Evolutionary conservation across 2,329 filamentous ascomycete species (phyloP), one percentile per base, ranked within the genome.

Genomic region (Penicillium sp.): DNA sequence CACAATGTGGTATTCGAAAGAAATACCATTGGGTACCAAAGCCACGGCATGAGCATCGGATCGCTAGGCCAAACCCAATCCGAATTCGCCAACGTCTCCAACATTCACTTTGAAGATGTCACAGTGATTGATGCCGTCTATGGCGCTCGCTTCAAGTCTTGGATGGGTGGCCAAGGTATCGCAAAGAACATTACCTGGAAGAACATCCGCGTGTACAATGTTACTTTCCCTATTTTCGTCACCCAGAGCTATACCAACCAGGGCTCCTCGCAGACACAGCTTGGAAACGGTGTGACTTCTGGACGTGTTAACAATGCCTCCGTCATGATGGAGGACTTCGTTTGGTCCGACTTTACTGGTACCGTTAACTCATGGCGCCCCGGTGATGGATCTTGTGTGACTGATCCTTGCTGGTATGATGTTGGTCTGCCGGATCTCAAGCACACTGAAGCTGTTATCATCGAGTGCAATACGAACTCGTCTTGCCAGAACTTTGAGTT

Each of bases 201-300:
- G 51, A 77, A 79, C 57, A 76, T 79, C 52, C 64, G 74, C 6
- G 60, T 73, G 13, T 74, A 74, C 61, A 80, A 79, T 55, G 78
- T 79, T 29, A 74, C 77, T 0, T 79, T 79, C 59, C 78, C 78
- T 1, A 75, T 79, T 54, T 79, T 78, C 54, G 76, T 79, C n/a
- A 79, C 77, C 3, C 76, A 79, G 64, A 78, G 72, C 39, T 80
- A 80, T 62, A 64, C 66, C 58, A 74, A 80, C 54, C 76, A 79
- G 60, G 71, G 68, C n/a, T 68, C 60, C 27, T 66, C 61, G 7
- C 69, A 66, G 58, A 71, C 64, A 2, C 68, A 70, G 31, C 64
- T 69, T 1, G 57, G 66, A 8, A 65, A 58, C 16, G 68, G 66
- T 1, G 60, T 57, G 3, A 65, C 62, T 1, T 56, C 58, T 9